Evolutionary conservation across 169 alveolate species (phyloP), one percentile per base, ranked within the genome.

Genomic region (Eimeria falciformis): DNA sequence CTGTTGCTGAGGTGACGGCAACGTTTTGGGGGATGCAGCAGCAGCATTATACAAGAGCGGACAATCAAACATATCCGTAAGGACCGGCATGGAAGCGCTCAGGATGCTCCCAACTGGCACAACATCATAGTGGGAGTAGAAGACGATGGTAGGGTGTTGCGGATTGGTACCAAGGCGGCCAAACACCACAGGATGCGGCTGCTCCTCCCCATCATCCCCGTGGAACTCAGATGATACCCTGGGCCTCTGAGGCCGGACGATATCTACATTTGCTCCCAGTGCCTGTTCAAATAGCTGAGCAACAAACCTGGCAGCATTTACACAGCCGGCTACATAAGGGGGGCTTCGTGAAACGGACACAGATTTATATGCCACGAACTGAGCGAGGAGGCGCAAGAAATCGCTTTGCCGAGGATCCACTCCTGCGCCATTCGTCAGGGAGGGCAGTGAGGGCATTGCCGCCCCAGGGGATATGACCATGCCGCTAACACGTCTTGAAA

Each of bases 81-180:
- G 43, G 55, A 56, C 27, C 25, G 90, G 37, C 29, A 55, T 37
- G 33, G 90, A 23, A 78, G 71, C 45, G 9, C 23, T 18, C 21
- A 77, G n/a, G 78, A 55, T 17, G 18, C 78, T 27, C 45, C 73
- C 90, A 2, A 93, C 91, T 5, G 89, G 55, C 37, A 92, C 95
- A 14, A 92, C 95, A 43, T 92, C 95, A 56, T 92, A 92, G 46
- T 92, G 95, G 50, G 93, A 85, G 75, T 92, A 92, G n/a, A 92
- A 81, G 66, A 92, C 93, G 50, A 92, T 79, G 23, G 95, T 92
- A 33, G 95, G 95, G 66, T 86, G 91, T 45, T 25, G 50, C 40
- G 95, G 91, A 53, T 85, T 77, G 40, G 83, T 21, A 27, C 95
- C 95, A n/a, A 92, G 77, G 23, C 93, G 91, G 73, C 93, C 95